Conservation (phyloP, 2,329 filamentous ascomycete genomes). For the Fusarium drepaniforme region DNA sequence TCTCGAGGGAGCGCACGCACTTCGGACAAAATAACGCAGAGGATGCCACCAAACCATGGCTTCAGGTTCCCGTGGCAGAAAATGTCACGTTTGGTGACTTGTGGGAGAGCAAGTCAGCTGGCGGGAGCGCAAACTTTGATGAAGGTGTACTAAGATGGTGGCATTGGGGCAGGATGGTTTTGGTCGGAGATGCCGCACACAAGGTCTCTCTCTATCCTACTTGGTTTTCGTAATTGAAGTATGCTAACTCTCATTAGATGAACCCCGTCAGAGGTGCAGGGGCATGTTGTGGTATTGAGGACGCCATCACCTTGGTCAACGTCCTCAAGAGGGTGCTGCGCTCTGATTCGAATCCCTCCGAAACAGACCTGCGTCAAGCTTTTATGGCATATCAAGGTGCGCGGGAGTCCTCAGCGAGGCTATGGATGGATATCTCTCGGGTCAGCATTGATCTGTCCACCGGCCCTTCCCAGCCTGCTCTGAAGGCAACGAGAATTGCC, state of each 20-base stretch:
- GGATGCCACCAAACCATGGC: slow-evolving; percentile 14
- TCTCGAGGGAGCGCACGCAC: slow-evolving; percentile 9
- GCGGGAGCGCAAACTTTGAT: slow-evolving; percentile 25
- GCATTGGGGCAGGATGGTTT: slow-evolving; percentile 28
- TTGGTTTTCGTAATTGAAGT: not conserved
- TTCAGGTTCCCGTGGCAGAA: slow-evolving; percentile 11
- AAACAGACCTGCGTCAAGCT: not conserved
- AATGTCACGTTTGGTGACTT: slow-evolving; percentile 20
- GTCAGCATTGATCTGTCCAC: slow-evolving; percentile 22
- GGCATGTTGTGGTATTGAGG: slow-evolving; percentile 23
- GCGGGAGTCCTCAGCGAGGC: slow-evolving; percentile 4
- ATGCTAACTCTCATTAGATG: slow-evolving; percentile 8
- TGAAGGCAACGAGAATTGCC: slow-evolving; percentile 1
- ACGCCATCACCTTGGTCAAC: slow-evolving; percentile 18
- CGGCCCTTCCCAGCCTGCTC: not conserved
- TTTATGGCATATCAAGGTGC: slow-evolving; percentile 19
- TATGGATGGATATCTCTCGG: slow-evolving; percentile 19
- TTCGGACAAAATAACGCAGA: slow-evolving; percentile 27
- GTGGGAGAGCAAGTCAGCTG: slow-evolving; percentile 19
- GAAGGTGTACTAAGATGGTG: slow-evolving; percentile 25
- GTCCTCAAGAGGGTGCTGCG: not conserved
- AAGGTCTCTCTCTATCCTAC: not conserved
- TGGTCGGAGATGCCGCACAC: slow-evolving; percentile 23
- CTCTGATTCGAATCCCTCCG: not conserved
- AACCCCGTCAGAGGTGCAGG: slow-evolving; percentile 28